These are phyloP conservation scores for Kitagawia praeruptora DNA, from an alignment of 129 eudicot species.

Conservation along the genomic window DNA sequence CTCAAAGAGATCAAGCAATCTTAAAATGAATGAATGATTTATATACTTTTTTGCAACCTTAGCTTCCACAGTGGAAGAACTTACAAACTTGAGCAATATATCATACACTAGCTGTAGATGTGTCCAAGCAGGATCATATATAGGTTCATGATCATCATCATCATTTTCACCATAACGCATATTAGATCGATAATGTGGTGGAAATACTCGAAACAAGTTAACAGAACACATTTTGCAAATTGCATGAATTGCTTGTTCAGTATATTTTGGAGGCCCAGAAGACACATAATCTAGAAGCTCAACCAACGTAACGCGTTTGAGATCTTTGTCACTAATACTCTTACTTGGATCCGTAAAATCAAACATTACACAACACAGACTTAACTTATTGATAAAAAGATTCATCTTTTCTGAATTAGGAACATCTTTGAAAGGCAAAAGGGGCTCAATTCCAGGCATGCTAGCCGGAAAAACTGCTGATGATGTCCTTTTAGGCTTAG, in stretches of 20 bases:
- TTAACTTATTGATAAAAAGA: constrained; percentile 83
- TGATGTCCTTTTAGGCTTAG: constrained; percentile 41
- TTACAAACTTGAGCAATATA: constrained; percentile 65
- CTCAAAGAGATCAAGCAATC: constrained; percentile 20
- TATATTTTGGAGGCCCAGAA: constrained; percentile 54
- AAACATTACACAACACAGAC: constrained; percentile 86
- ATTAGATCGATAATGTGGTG: constrained; percentile 50
- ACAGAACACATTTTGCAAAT: constrained; percentile 79
- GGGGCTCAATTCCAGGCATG: constrained; percentile 79
- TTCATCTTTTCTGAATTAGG: constrained; percentile 67
- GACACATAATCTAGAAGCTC: constrained; percentile 75
- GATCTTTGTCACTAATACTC: constrained; percentile 60
- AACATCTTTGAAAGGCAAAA: constrained; percentile 79
- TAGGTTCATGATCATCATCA: constrained; percentile 65
- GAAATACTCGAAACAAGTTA: constrained; percentile 74
- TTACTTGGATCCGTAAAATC: constrained; percentile 62
- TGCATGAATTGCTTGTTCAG: constrained; percentile 77
- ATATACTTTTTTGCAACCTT: constrained; percentile 83
- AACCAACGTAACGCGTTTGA: constrained; percentile 54
- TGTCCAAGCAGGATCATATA: constrained; percentile 84
- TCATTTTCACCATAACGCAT: constrained; percentile 41
- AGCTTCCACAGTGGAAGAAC: constrained; percentile 58
- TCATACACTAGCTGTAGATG: constrained; percentile 85
- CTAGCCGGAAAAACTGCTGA: constrained; percentile 83
- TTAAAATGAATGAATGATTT: constrained; percentile 18